Evolutionary conservation across 768 basidiomycete genomes (phyloP), one percentile per base, ranked within the genome.

Genomic region (Russula abietina): DNA sequence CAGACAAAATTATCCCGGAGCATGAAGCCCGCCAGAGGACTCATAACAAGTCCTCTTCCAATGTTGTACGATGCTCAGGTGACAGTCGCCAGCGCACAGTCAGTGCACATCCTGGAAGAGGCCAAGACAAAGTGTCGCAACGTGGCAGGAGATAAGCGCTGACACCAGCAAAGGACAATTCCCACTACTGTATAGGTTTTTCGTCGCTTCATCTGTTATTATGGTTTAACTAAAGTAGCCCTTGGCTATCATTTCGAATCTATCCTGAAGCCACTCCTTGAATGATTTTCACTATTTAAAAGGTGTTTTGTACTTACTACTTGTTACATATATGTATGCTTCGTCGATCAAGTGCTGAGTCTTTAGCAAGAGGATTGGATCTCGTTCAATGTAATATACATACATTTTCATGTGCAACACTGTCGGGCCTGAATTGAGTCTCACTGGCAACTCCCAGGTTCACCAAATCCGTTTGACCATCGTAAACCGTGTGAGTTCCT

Each of bases 381-480:
- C 55, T 57, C 50, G 17, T 59, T 53, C 43, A 32, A n/a, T 11
- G 48, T 41, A 63, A 58, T 57, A 26, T 32, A 58, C 51, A 38
- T 45, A 46, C 36, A n/a, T 45, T 48, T 48, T 46, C 17, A 41
- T 36, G 39, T 30, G 26, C 41, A 33, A 17, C 17, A 52, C 4
- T 19, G 19, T 43, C 17, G 24, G 24, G n/a, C 24, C 28, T 39
- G 26, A 41, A 50, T 55, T 50, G 32, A 26, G 39, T 48, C 7
- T 22, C 4, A 39, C n/a, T 14, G 36, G 41, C 38, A n/a, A 46
- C 62, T 30, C 4, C 16, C 12, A 8, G 39, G 36, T 26, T 73
- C 66, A 87, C 83, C 83, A 95, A 50, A 96, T 95, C 57, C 91
- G 80, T 71, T 96, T 96, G 51, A 96, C 89, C 94, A 98, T 98